Evolutionary conservation across 441 rosid genomes (phyloP), one percentile per base, ranked within the genome.

Genomic region (Adansonia grandidieri): DNA sequence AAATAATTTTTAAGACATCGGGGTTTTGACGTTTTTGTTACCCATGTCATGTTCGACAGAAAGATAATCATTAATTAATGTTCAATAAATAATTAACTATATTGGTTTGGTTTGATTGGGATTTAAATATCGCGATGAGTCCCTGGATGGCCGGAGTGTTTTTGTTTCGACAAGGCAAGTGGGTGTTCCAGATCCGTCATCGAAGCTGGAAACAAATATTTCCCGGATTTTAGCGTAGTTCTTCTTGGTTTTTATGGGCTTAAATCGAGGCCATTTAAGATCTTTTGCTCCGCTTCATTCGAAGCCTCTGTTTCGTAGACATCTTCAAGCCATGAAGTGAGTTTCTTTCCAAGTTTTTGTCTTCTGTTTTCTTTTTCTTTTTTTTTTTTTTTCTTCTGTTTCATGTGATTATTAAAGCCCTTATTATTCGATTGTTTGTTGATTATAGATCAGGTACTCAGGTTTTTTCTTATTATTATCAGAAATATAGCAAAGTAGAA

Each of bases 291-390:
- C 71, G 82, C 56, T 28, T 17, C 66, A 84, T 78, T 85, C 88
- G 71, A 84, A 84, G 45, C 50, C 84, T 76, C 78, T 74, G 53
- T 79, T 88, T 64, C 88, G 71, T 71, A 87, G 78, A 84, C 48
- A 70, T 53, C 77, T 80, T 44, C 87, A 84, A 78, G 75, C 88
- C 76, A 91, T 89, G 92, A 89, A 80, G 93, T 90, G 77, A 87
- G 90, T 80, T 54, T 15, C 45, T 6, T 44, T 28, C 19, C 63
- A 13, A 20, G 50, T 20, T 66, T 71, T 40, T 17, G 57, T 65
- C 57, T 5, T 17, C 20, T 6, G 10, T 11, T 54, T n/a, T 50
- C 57, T 7, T 19, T 32, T 6, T 28, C 9, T 66, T 42, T 32
- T 4, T 6, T 8, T 11, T 54, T 17, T 53, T 32, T 11, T 28